Base-by-base conservation (phyloP, 345 rosid species). In the Eucalyptus cladocalyx region DNA sequence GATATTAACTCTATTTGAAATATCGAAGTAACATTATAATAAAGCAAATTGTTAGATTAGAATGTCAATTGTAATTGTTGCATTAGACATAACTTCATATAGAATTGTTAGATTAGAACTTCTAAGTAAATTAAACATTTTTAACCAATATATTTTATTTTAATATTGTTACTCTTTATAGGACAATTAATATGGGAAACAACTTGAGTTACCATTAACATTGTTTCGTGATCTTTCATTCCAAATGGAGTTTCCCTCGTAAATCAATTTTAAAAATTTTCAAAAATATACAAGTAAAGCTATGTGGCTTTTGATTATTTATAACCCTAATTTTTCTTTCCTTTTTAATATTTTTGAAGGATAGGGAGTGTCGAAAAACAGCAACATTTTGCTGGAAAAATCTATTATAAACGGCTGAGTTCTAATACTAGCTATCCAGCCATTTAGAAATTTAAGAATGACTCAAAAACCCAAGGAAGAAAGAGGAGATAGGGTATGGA, bases 131-230 rank as follows among this genome's bases (percentile, higher is more conserved):
- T 19, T 53, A 53, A 23, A 56, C 62, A 24, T 24, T 56, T 56
- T 24, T 1, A 24, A 24, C 13, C 6, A 5, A 5, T 24, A 1
- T 24, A 9, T 26, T 5, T 58, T 58, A 0, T 26, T 24, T 58
- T 26, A 58, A 58, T 58, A 24, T 0, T 58, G 14, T 4, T 2
- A 5, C 14, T 58, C 4, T 58, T 58, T 24, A 58, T 9, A 24
- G 13, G 28, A 24, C 30, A 24, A 58, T 58, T 23, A 23, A 58
- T 5, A 24, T 58, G 65, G 6, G 30, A 58, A 58, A 24, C 6
- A 11, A 24, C 1, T 58, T 2, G 65, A 58, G 65, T 23, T 1
- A 56, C 28, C 11, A 9, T 24, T 56, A 56, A 56, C 62, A 56
- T 21, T 10, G 13, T 56, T 56, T 24, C 0, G 6, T 58, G 65